phyloP scores from a whole-genome alignment of 495 filamentous ascomycete species.

The Hyaloscypha bicolor region DNA sequence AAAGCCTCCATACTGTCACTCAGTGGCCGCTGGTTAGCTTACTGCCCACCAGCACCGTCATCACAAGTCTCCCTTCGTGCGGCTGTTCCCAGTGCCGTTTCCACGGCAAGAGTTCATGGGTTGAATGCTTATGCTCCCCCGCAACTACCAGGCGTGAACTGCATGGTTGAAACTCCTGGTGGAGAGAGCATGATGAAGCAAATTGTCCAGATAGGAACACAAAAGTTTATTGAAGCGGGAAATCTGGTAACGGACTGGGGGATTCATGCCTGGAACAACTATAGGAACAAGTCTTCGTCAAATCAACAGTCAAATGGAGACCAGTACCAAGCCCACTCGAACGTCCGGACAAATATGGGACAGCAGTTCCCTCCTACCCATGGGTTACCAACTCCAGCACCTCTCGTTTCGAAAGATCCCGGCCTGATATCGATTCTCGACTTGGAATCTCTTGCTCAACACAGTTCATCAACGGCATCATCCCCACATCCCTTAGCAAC shows the following conservation, averaged over 20 bases:
- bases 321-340: constrained; percentile 33
- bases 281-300: constrained; percentile 70
- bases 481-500: constrained; percentile 68
- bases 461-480: constrained; percentile 37
- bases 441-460: constrained; percentile 60
- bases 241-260: constrained; percentile 84
- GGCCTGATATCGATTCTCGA: constrained; percentile 86
- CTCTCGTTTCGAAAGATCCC: constrained; percentile 59
- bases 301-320: constrained; percentile 22
- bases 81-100: constrained; percentile 43
- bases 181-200: constrained; percentile 82
- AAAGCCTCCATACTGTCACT: constrained; percentile 66
- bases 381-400: constrained; percentile 48
- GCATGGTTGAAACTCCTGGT: constrained; percentile 75
- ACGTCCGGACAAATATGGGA: background rate
- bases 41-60: constrained; percentile 74
- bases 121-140: constrained; percentile 72
- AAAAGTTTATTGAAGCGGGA: constrained; percentile 86
- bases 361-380: constrained; percentile 80
- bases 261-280: constrained; percentile 83
- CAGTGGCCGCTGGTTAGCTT: constrained; percentile 80
- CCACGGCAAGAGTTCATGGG: constrained; percentile 50
- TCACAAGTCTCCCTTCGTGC: constrained; percentile 69
- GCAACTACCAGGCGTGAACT: constrained; percentile 71
- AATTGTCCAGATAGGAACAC: constrained; percentile 82